Conservation (phyloP, 2,329 filamentous ascomycete genomes). For the Sporothrix sp. region DNA sequence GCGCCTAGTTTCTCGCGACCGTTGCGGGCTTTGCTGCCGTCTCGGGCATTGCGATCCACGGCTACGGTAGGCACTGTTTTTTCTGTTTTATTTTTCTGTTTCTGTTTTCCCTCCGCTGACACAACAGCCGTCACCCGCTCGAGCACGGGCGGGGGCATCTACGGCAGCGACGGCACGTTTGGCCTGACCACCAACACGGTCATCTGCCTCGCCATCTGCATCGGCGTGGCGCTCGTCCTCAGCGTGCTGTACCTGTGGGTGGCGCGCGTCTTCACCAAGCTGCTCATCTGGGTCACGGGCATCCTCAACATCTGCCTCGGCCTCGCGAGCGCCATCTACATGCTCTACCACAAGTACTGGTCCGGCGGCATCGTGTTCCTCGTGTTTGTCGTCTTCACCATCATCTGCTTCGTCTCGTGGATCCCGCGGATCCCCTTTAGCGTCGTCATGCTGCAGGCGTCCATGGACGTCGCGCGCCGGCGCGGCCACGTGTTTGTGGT, state of each 20-base stretch:
- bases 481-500: constrained; percentile 83
- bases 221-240: constrained; percentile 63
- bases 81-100: neutral
- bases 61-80: constrained; percentile 14
- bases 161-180: constrained; percentile 55
- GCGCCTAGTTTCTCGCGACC: constrained; percentile 19
- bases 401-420: constrained; percentile 81
- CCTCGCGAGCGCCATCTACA: constrained; percentile 79
- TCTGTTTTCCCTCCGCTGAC: neutral
- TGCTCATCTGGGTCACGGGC: constrained; percentile 87
- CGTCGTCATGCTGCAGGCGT: constrained; percentile 77
- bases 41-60: constrained; percentile 16
- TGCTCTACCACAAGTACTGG: constrained; percentile 67
- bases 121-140: constrained; percentile 39
- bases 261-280: constrained; percentile 70
- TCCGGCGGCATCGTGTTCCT: constrained; percentile 82
- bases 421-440: constrained; percentile 85
- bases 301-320: constrained; percentile 80
- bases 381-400: constrained; percentile 68
- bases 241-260: constrained; percentile 68
- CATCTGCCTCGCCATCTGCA: constrained; percentile 70
- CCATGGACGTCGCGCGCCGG: constrained; percentile 73
- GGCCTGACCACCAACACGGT: constrained; percentile 73
- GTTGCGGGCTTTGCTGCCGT: constrained; percentile 18
- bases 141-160: constrained; percentile 63